Conservation (phyloP, 2,329 filamentous ascomycete genomes). For the Fusarium fracticaudum region DNA sequence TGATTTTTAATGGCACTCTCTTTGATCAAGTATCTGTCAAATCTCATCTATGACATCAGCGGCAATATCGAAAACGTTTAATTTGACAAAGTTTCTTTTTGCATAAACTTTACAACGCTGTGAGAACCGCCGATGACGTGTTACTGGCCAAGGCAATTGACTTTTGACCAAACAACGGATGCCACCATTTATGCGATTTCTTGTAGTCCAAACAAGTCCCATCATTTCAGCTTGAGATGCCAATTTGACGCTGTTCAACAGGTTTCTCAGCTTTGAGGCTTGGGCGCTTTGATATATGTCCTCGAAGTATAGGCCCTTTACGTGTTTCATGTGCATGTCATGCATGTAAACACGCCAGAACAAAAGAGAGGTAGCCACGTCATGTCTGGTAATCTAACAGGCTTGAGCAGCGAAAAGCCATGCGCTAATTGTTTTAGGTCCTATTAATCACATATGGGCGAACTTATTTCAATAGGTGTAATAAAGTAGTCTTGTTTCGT, state of each 20-base stretch:
- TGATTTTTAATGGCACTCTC: rapidly evolving
- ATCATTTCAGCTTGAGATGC: rapidly evolving
- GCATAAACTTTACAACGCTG: not conserved
- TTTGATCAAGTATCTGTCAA: not conserved
- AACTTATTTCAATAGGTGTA: rapidly evolving
- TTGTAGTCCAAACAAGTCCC: rapidly evolving
- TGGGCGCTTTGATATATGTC: not conserved
- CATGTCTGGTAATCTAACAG: not conserved
- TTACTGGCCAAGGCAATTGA: rapidly evolving
- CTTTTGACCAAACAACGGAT: not conserved
- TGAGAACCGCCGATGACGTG: not conserved
- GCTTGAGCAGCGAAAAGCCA: rapidly evolving
- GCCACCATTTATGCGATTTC: not conserved
- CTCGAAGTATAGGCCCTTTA: not conserved
- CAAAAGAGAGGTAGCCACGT: not conserved
- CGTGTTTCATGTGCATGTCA: not conserved
- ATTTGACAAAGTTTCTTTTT: not conserved
- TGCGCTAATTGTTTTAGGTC: rapidly evolving
- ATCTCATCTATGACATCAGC: not conserved
- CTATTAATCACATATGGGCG: rapidly evolving
- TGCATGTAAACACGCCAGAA: not conserved
- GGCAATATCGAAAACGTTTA: rapidly evolving
- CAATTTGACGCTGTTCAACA: not conserved
- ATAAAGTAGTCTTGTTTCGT: not conserved
- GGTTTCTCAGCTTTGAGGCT: no score